Evolutionary conservation across 1,284 basidiomycete genomes (phyloP).

Genomic region (Stereum hirsutum): DNA sequence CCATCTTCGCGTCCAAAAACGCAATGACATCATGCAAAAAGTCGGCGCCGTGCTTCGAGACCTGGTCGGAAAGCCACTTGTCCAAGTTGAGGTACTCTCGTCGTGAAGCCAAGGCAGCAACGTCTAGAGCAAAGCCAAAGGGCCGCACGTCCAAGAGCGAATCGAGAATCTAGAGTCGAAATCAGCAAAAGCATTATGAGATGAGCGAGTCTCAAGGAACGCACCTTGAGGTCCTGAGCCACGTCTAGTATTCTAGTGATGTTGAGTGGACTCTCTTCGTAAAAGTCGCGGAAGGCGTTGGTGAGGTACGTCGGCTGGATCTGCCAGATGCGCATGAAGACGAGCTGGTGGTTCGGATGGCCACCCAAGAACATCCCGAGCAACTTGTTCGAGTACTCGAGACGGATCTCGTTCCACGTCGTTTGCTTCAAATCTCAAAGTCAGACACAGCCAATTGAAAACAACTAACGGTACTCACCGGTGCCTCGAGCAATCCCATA

Average conservation of each 20-base stretch:
- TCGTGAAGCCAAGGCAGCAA: slow-evolving; percentile 88
- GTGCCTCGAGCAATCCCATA: slow-evolving; percentile 87
- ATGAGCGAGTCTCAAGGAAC: slow-evolving; percentile 13
- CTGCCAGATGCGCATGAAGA: slow-evolving; percentile 95
- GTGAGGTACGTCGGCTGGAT: slow-evolving; percentile 81
- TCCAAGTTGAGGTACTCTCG: slow-evolving; percentile 93
- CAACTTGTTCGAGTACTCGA: slow-evolving; percentile 81
- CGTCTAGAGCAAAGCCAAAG: slow-evolving; percentile 84
- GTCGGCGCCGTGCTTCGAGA: slow-evolving; percentile 71
- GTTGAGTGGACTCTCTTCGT: slow-evolving; percentile 87
- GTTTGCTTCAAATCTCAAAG: slow-evolving; percentile 43
- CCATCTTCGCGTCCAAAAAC: slow-evolving; percentile 89
- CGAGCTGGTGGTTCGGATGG: slow-evolving; percentile 90
- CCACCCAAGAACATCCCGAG: slow-evolving; percentile 88
- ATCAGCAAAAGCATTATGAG: slow-evolving; percentile 1
- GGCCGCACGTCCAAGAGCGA: slow-evolving; percentile 82
- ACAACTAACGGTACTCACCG: slow-evolving; percentile 44
- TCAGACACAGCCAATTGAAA: background rate
- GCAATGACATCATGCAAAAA: slow-evolving; percentile 84
- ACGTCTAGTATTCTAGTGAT: slow-evolving; percentile 93
- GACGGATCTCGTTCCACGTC: slow-evolving; percentile 82
- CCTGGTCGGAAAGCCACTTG: slow-evolving; percentile 91
- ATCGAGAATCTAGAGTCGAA: slow-evolving; percentile 69
- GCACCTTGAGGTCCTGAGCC: slow-evolving; percentile 87
- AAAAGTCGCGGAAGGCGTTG: slow-evolving; percentile 85